Conservation (phyloP, 306 rosid genomes). For the Vigna trinervia region DNA sequence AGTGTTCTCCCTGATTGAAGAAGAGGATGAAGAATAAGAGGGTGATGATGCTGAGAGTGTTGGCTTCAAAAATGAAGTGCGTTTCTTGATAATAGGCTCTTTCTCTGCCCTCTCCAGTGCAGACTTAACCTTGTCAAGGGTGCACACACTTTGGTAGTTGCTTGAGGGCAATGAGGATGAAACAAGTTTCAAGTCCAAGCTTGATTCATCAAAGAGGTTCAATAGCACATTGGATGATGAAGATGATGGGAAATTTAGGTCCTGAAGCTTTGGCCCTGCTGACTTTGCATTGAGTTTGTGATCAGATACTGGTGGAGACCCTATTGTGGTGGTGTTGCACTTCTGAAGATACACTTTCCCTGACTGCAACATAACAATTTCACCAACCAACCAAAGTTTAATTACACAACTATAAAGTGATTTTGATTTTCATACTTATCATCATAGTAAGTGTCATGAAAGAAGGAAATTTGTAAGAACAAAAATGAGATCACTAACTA, state of each 20-base stretch:
- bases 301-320: conserved; percentile 46
- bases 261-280: conserved; percentile 65
- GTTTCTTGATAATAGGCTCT: conserved; percentile 64
- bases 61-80: conserved; percentile 63
- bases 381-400: neutral
- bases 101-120: conserved; percentile 96
- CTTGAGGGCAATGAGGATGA: conserved; percentile 58
- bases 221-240: conserved; percentile 54
- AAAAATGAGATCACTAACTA: neutral
- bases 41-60: conserved; percentile 60
- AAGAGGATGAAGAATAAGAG: conserved; percentile 67
- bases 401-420: neutral
- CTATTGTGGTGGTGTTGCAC: conserved; percentile 56
- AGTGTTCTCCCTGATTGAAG: conserved; percentile 62
- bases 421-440: too few relatives aligned
- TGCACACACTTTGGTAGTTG: conserved; percentile 85
- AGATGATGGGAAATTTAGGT: conserved; percentile 72
- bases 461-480: neutral
- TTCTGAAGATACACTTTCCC: conserved; percentile 87
- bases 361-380: conserved; percentile 63
- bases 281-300: conserved; percentile 49
- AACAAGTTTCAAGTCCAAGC: conserved; percentile 67
- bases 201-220: conserved; percentile 76
- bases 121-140: conserved; percentile 91
- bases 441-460: too few relatives aligned